These are phyloP conservation scores for Firmiana major DNA, from an alignment of 345 rosid species.

Conservation along the genomic window DNA sequence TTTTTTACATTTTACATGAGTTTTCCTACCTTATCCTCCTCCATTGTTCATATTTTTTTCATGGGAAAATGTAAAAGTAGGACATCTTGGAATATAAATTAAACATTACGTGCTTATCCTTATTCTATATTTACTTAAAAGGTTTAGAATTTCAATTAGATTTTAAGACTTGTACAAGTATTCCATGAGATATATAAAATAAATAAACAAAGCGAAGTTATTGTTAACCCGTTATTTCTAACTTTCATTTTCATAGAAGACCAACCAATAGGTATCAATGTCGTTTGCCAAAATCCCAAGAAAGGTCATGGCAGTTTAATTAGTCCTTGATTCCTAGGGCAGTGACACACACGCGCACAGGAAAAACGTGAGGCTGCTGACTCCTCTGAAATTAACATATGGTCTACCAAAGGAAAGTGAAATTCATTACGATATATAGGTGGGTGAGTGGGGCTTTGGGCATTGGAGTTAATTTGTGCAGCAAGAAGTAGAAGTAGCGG, in stretches of 20 bases:
- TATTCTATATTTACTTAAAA: no score
- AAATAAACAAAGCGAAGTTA: not conserved
- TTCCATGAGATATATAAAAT: no score
- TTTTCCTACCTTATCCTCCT: no score
- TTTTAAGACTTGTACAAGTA: not conserved
- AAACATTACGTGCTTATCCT: no score
- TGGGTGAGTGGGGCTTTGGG: conserved; percentile 33
- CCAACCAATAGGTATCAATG: not conserved
- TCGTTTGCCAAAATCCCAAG: not conserved
- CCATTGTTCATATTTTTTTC: no score
- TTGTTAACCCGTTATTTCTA: no score
- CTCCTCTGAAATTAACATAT: not conserved
- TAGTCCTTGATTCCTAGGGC: not conserved
- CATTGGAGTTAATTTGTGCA: conserved; percentile 1
- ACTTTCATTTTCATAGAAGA: not conserved
- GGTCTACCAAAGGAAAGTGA: conserved; percentile 22
- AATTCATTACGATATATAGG: conserved; percentile 38
- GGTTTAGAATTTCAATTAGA: not conserved
- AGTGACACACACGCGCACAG: conserved; percentile 18
- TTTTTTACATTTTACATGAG: no score
- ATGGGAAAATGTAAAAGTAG: no score
- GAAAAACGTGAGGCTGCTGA: conserved; percentile 14
- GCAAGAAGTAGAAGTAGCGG: not conserved
- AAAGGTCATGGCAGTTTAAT: not conserved
- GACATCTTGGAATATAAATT: no score